Conservation (phyloP, 2,329 filamentous ascomycete genomes). For the Rhynchosporium secalis region DNA sequence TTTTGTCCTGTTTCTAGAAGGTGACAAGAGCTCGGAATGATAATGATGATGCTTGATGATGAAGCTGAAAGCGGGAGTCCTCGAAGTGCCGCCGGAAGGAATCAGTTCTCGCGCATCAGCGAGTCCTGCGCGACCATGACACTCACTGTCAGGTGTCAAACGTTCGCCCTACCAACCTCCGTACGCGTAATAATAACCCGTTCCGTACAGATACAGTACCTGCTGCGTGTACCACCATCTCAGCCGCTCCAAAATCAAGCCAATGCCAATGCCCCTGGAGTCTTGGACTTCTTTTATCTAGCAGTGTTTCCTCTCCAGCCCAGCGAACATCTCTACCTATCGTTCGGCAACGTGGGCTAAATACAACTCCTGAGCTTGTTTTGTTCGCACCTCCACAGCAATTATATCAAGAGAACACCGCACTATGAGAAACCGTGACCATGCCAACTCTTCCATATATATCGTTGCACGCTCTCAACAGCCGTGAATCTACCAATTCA, state of each 20-base stretch:
- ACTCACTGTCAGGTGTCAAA: too few species aligned
- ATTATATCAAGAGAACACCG: not conserved
- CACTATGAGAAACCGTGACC: not conserved
- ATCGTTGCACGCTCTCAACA: constrained; percentile 34
- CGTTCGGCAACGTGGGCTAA: constrained; percentile 5
- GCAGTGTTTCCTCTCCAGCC: not conserved
- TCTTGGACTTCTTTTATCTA: constrained; percentile 1
- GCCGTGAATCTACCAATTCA: constrained; percentile 26
- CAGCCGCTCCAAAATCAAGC: constrained; percentile 1
- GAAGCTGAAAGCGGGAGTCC: not conserved
- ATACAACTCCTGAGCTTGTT: not conserved
- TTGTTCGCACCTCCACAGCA: not conserved
- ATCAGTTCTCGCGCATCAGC: not conserved
- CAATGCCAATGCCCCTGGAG: not conserved
- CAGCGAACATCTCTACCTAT: not conserved
- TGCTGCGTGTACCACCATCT: too few species aligned
- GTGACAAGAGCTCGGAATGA: not conserved
- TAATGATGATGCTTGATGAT: not conserved
- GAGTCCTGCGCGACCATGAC: too few species aligned
- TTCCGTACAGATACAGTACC: too few species aligned
- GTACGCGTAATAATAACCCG: too few species aligned
- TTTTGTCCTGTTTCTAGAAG: constrained; percentile 1
- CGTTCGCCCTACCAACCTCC: too few species aligned
- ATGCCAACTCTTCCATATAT: constrained; percentile 43
- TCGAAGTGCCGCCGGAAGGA: not conserved